Evolutionary conservation across 2,329 filamentous ascomycete genomes (phyloP), one percentile per base, ranked within the genome.

Genomic region (Chaetomiaceae sp.): DNA sequence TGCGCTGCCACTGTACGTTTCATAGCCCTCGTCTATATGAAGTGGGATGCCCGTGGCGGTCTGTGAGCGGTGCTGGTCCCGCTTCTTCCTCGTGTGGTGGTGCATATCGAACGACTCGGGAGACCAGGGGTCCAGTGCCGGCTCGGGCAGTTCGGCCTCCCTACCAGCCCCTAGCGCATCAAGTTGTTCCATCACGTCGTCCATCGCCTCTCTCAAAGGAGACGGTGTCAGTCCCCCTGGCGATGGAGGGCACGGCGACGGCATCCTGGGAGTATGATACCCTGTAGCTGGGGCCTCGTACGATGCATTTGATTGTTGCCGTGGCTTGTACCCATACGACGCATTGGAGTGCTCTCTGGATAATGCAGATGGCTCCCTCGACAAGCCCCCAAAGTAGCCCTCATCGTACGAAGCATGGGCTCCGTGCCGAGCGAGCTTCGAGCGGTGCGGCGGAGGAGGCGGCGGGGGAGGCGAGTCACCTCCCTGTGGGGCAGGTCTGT

Each of bases 181-280:
- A 38, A 99, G 72, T 51, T 94, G 95, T 60, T 94, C 90, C 83
- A 97, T 96, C 4, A 99, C 91, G 69, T 95, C 92, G 65, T 97
- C 92, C 90, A 99, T 99, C 1, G 94, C 94, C 68, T 91, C 90
- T 54, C 94, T 81, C 3, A 99, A 74, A 0, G 94, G 94, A 2
- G 94, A 97, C 1, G 94, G 94, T 0, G 94, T 99, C 67, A 89
- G 74, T 1, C 83, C 84, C 40, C 78, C 81, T 2, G 87, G 84
- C 5, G 89, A 90, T 4, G 82, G 82, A 2, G 85, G 85, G 32
- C 74, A 76, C 0, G 86, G 85, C 1, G 87, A 89, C 6, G 76
- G 75, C 58, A 69, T 77, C 56, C 80, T 72, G 1, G 82, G 79
- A 1, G 79, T 84, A 49, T 78, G 73, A 51, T 79, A 77, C 8